A percentile compares a stretch with the other conserved stretches of the same genome.
Evolutionary conservation across 1,139 yeast genomes (phyloP).

Genomic region (Scheffersomyces quercinus): DNA sequence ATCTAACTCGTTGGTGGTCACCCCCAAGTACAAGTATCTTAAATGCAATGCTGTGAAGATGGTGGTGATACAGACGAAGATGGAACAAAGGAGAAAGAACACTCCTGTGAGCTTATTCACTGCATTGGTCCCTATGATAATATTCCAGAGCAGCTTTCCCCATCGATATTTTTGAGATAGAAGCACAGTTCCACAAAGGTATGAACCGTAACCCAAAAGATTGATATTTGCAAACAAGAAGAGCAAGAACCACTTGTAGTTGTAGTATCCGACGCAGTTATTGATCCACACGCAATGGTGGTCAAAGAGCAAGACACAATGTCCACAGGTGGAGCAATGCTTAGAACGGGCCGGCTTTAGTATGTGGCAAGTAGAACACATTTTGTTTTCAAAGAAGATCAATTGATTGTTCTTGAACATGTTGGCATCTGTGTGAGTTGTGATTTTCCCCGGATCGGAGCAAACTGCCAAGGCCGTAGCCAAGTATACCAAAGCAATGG

Average conservation of each 20-base stretch:
- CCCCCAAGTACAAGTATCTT: constrained; percentile 68
- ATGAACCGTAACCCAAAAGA: constrained; percentile 63
- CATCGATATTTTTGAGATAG: constrained; percentile 5
- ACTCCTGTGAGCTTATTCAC: constrained; percentile 51
- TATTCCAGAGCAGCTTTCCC: constrained; percentile 22
- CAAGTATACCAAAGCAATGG: constrained; percentile 38
- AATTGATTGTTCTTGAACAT: constrained; percentile 52
- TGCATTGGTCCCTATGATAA: constrained; percentile 29
- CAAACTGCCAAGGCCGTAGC: constrained; percentile 43
- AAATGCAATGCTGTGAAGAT: constrained; percentile 65
- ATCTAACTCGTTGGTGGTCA: constrained; percentile 84
- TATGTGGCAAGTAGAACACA: constrained; percentile 60
- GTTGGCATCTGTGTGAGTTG: constrained; percentile 13
- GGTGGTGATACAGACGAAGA: constrained; percentile 53
- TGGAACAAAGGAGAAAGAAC: constrained; percentile 51
- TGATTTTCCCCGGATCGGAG: constrained; percentile 55
- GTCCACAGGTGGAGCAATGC: constrained; percentile 76
- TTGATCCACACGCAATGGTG: constrained; percentile 97
- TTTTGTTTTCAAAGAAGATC: constrained; percentile 50
- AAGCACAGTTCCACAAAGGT: constrained; percentile 36
- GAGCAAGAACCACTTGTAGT: constrained; percentile 67
- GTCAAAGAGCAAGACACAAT: constrained; percentile 71
- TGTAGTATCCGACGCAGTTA: constrained; percentile 81
- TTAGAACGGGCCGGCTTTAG: constrained; percentile 84
- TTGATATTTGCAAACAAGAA: constrained; percentile 59